Evolutionary conservation across 192 early-diverging fungal species (phyloP).

Genomic region (Umbelopsis sp.): DNA sequence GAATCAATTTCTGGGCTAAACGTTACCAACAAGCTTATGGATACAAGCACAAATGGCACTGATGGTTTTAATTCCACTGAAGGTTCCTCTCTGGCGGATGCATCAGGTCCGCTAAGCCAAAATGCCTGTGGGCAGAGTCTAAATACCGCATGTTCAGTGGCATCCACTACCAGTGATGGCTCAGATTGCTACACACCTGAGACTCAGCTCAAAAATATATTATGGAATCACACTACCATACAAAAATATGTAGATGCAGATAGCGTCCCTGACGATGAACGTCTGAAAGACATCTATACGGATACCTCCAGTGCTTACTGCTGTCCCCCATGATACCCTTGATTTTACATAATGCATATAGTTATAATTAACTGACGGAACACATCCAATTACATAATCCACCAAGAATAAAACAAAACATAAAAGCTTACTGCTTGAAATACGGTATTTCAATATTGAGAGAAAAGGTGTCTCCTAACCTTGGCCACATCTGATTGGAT

Average conservation of each 20-base stretch:
- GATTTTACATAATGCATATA: too few species aligned
- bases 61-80: not conserved
- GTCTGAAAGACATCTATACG: not conserved
- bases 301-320: not conserved
- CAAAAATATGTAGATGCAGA: not conserved
- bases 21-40: not conserved
- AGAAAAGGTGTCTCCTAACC: not conserved
- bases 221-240: not conserved
- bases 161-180: not conserved
- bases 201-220: not conserved
- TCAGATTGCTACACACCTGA: constrained; percentile 7
- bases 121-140: not conserved
- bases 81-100: not conserved
- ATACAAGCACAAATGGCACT: not conserved
- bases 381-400: too few species aligned
- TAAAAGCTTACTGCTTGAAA: too few species aligned
- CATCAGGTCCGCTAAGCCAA: not conserved
- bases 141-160: not conserved
- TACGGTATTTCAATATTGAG: not conserved
- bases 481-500: not conserved
- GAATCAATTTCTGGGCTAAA: not conserved
- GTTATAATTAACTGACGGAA: too few species aligned
- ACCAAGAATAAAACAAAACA: too few species aligned
- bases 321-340: constrained; percentile 3
- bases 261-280: not conserved